phyloP scores from a whole-genome alignment of 192 early-diverging fungal species.

The Thamnidium elegans region DNA sequence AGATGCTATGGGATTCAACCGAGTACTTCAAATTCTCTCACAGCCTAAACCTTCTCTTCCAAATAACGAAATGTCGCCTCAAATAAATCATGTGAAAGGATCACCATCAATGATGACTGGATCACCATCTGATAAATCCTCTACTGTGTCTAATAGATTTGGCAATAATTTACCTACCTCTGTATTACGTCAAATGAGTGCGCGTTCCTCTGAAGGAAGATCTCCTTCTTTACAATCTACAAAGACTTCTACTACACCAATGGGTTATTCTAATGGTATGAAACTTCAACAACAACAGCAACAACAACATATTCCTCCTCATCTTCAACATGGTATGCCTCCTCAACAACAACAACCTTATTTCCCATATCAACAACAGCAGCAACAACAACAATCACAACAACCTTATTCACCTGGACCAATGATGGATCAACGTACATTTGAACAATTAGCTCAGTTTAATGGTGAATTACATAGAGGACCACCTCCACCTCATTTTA shows the following conservation, averaged over 20 bases:
- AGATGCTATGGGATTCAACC: constrained; percentile 52
- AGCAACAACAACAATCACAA: not conserved
- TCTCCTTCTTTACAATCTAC: constrained; percentile 19
- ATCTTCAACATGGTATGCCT: not conserved
- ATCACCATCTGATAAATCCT: not conserved
- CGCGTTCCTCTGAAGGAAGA: constrained; percentile 37
- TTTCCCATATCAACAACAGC: not conserved
- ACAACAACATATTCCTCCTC: not conserved
- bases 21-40: constrained; percentile 51
- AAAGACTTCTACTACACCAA: not conserved
- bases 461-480: not conserved
- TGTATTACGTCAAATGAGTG: constrained; percentile 57
- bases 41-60: constrained; percentile 35
- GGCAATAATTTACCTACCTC: constrained; percentile 56
- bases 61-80: no score
- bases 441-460: constrained; percentile 5
- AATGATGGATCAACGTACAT: constrained; percentile 8
- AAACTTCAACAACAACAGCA: not conserved
- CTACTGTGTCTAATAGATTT: constrained; percentile 27
- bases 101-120: not conserved
- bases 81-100: no score
- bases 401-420: not conserved
- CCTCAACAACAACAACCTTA: not conserved
- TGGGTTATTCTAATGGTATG: not conserved
- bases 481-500: not conserved